Percentiles rank a stretch among this genome's conserved stretches.
These are phyloP conservation scores for Lactarius pseudohatsudake DNA, from an alignment of 768 basidiomycete genomes.

Conservation along the genomic window DNA sequence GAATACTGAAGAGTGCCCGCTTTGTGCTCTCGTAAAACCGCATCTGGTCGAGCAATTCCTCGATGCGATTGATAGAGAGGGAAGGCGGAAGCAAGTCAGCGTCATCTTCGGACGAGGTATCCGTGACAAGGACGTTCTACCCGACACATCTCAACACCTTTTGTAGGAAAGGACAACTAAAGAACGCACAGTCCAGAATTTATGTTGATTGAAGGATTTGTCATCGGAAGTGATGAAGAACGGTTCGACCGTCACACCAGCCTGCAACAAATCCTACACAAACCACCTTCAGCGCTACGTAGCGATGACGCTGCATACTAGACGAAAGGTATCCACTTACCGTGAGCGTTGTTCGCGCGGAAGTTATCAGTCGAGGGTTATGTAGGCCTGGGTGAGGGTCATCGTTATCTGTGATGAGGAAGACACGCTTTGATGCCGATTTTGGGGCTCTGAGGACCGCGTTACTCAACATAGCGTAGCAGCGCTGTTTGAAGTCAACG, in stretches of 20 bases:
- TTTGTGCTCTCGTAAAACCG: constrained; percentile 81
- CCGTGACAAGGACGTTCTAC: constrained; percentile 61
- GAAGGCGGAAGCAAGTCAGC: constrained; percentile 57
- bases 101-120: constrained; percentile 54
- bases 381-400: constrained; percentile 60
- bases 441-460: constrained; percentile 63
- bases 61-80: constrained; percentile 73
- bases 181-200: constrained; percentile 69
- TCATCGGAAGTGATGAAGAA: constrained; percentile 81
- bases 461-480: neutral
- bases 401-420: constrained; percentile 90
- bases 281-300: neutral
- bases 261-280: constrained; percentile 73
- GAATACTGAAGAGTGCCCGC: constrained; percentile 77
- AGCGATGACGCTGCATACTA: neutral
- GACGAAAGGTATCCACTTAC: constrained; percentile 40
- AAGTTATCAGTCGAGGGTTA: constrained; percentile 61
- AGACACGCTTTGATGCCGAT: constrained; percentile 88
- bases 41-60: constrained; percentile 78
- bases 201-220: constrained; percentile 66
- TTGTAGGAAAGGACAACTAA: neutral
- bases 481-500: constrained; percentile 2
- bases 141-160: constrained; percentile 11
- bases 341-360: constrained; percentile 68
- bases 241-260: constrained; percentile 77